A percentile compares a stretch with the other conserved stretches of the same genome.
These are phyloP conservation scores for Botrytis porri DNA, from an alignment of 2,329 filamentous ascomycete genomes.

Conservation along the genomic window DNA sequence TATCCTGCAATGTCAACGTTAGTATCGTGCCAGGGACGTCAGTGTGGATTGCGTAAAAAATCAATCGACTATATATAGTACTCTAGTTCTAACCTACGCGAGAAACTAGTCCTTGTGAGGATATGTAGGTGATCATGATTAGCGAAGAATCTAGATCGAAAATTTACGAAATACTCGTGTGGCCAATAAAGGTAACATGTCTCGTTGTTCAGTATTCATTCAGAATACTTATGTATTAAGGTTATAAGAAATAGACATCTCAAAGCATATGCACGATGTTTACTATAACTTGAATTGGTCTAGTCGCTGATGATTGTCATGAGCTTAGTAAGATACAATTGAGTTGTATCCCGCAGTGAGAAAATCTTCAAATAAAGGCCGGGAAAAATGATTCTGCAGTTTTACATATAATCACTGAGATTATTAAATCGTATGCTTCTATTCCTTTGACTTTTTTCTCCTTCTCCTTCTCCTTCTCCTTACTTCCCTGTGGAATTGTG, in stretches of 20 bases:
- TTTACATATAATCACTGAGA: background rate
- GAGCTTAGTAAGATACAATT: background rate
- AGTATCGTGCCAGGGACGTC: background rate
- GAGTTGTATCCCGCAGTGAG: background rate
- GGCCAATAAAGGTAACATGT: background rate
- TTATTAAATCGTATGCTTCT: background rate
- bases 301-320: background rate
- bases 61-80: background rate
- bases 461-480: background rate
- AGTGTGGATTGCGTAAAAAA: background rate
- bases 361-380: background rate
- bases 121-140: background rate
- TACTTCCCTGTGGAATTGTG: background rate
- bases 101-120: background rate
- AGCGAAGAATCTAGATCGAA: background rate
- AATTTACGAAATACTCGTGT: background rate
- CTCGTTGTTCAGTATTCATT: background rate
- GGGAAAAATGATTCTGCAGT: background rate
- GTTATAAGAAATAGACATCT: background rate
- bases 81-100: background rate
- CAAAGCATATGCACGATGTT: background rate
- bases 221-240: background rate
- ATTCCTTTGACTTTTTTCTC: background rate
- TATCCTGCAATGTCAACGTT: background rate
- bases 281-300: background rate